Base-by-base conservation (phyloP, 2,329 filamentous ascomycete genomes). In the Monilinia fructicola region DNA sequence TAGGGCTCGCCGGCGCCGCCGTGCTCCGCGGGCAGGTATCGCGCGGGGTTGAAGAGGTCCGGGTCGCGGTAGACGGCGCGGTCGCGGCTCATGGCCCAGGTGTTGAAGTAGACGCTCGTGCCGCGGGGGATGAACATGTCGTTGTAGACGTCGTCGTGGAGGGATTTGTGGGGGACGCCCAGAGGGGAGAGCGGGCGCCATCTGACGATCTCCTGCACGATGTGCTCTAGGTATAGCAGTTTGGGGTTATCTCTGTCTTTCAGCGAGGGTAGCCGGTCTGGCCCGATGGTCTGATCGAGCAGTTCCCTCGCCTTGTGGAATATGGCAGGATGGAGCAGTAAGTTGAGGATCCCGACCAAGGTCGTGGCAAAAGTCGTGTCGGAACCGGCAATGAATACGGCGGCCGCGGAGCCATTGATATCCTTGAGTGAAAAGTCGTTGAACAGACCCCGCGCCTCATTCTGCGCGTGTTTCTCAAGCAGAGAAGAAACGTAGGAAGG, bases 81-180 rank as follows among this genome's bases (percentile, higher is more conserved):
- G 68, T 84, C 79, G 54, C 85, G 83, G 73, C 85, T 83, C 76
- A 88, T 84, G 50, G 81, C 81, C 79, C 82, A 84, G 63, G 69
- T 79, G 82, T 84, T 83, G 40, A 79, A 78, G 63, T 78, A 81
- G 74, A n/a, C 81, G 78, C 59, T 81, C 72, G 73, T 83, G 80
- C 85, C 85, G n/a, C 81, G 82, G 12, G 84, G 84, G 60, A 88
- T 86, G 67, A 81, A 80, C 75, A 84, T 83, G 44, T 81, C 84
- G 26, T 83, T 77, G 71, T 87, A 88, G 14, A 81, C 77, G 65
- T 88, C 85, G 59, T 87, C 85, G 56, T 81, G 74, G 1, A 82
- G 77, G 18, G 83, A 79, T 54, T 77, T 79, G 73, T 88, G 85
- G 2, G 85, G 85, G 46, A 87, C 81, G 3, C 81, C 83, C 2